Evolutionary conservation across 1,284 basidiomycete species (phyloP).

Genomic region (Phlebopus sp.): DNA sequence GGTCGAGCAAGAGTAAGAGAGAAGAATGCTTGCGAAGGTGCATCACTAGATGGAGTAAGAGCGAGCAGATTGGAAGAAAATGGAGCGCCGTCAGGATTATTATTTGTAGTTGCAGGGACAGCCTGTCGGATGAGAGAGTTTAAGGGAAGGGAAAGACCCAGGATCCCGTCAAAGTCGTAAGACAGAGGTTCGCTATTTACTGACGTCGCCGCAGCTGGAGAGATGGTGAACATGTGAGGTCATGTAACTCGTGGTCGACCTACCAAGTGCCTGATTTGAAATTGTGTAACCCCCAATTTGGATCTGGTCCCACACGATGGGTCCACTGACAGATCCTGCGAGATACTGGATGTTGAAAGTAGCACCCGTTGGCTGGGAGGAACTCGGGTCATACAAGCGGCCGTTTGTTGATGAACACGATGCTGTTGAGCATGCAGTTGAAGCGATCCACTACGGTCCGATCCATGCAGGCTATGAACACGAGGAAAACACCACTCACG

Average conservation of each 20-base stretch:
- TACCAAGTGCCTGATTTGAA: slow-evolving; percentile 60
- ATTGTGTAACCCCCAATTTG: slow-evolving; percentile 57
- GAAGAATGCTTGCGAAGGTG: slow-evolving; percentile 60
- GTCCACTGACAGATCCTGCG: slow-evolving; percentile 52
- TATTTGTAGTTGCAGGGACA: slow-evolving; percentile 45
- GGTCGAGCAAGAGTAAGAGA: slow-evolving; percentile 67
- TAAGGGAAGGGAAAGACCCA: slow-evolving; percentile 69
- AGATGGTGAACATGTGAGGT: not conserved
- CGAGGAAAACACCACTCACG: slow-evolving; percentile 38
- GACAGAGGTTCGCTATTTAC: slow-evolving; percentile 56
- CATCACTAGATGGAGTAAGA: slow-evolving; percentile 47
- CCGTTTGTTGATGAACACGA: slow-evolving; percentile 44
- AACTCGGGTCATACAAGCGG: slow-evolving; percentile 51
- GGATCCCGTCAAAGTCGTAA: slow-evolving; percentile 54
- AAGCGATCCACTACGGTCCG: slow-evolving; percentile 59
- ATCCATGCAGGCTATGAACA: slow-evolving; percentile 3
- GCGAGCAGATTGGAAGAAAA: slow-evolving; percentile 65
- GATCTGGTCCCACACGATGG: slow-evolving; percentile 65
- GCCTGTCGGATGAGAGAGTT: slow-evolving; percentile 56
- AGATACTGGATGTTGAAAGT: slow-evolving; percentile 56
- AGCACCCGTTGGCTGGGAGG: slow-evolving; percentile 38
- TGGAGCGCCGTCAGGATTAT: slow-evolving; percentile 59
- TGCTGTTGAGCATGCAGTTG: slow-evolving; percentile 49
- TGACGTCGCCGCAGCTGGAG: slow-evolving; percentile 49
- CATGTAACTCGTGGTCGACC: slow-evolving; percentile 13